phyloP scores from a whole-genome alignment of 108 stramenopile genomes.

The Skeletonema potamos region DNA sequence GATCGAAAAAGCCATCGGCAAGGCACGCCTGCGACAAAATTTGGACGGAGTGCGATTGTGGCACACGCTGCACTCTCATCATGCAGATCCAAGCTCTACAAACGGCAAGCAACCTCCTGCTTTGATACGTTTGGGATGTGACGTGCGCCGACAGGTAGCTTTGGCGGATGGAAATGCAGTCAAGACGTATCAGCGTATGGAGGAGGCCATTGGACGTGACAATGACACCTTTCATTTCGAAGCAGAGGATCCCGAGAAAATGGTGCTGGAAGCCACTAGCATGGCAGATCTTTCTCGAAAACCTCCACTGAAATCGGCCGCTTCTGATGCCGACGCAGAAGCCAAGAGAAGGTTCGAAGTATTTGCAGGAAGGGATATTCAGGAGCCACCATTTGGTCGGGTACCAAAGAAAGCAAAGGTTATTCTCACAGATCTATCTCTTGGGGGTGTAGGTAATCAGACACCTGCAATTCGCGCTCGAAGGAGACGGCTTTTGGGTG shows the following conservation, averaged over 20 bases:
- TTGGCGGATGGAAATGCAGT: constrained; percentile 79
- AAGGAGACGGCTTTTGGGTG: constrained; percentile 18
- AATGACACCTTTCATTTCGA: constrained; percentile 24
- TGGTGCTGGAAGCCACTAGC: constrained; percentile 46
- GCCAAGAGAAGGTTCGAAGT: constrained; percentile 79
- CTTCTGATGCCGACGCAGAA: constrained; percentile 54
- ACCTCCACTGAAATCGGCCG: constrained; percentile 60
- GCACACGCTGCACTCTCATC: constrained; percentile 60
- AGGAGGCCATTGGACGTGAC: constrained; percentile 76
- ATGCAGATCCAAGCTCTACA: constrained; percentile 11
- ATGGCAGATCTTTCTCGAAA: constrained; percentile 67
- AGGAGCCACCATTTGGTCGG: constrained; percentile 71
- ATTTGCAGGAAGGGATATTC: constrained; percentile 68
- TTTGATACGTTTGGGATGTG: constrained; percentile 72
- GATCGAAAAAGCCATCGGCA: constrained; percentile 65
- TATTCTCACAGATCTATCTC: constrained; percentile 18
- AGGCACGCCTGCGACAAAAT: constrained; percentile 79
- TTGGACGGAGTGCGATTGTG: constrained; percentile 81
- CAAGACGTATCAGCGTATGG: constrained; percentile 77
- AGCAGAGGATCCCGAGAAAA: constrained; percentile 41
- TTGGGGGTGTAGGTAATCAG: constrained; percentile 21
- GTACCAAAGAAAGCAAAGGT: constrained; percentile 57
- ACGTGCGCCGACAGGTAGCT: constrained; percentile 76
- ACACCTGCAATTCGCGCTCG: constrained; percentile 9
- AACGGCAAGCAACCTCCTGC: constrained; percentile 48